Evolutionary conservation across 2,329 filamentous ascomycete species (phyloP).

Genomic region (Chaetomium globosum): DNA sequence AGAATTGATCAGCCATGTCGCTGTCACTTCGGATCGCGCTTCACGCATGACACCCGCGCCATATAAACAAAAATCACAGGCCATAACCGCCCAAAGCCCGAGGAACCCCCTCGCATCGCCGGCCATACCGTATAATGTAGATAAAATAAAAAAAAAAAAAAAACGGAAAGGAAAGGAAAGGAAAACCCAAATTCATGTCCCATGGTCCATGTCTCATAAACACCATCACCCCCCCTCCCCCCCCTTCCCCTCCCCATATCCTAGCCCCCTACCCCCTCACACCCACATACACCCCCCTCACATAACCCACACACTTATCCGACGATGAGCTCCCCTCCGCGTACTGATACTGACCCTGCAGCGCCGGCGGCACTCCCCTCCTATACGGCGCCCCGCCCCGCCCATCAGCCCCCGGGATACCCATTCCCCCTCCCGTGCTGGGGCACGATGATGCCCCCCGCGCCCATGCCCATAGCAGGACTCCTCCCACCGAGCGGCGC

Average conservation of each 20-base stretch:
- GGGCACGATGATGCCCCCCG: background rate
- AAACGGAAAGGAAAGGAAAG: background rate
- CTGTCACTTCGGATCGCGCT: background rate
- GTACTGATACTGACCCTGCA: slow-evolving; percentile 21
- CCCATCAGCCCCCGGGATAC: slow-evolving; percentile 30
- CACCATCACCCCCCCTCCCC: background rate
- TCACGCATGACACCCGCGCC: background rate
- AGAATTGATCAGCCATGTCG: background rate
- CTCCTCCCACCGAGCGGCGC: slow-evolving; percentile 5
- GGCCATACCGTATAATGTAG: no score
- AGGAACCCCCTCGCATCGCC: background rate
- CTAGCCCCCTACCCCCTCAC: background rate
- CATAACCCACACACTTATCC: slow-evolving; percentile 52
- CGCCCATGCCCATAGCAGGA: slow-evolving; percentile 14
- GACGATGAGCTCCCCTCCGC: slow-evolving; percentile 29
- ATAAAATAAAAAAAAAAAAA: background rate
- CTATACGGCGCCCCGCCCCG: slow-evolving; percentile 22
- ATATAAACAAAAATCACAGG: background rate
- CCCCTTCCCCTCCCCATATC: background rate
- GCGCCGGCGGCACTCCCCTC: slow-evolving; percentile 38
- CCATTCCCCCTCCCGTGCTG: background rate
- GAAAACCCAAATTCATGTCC: background rate
- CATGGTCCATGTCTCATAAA: slow-evolving; percentile 4
- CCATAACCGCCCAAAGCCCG: background rate
- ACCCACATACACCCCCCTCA: slow-evolving; percentile 31